A percentile compares a stretch with the other conserved stretches of the same genome.
These are phyloP conservation scores for Eucalyptus pauciflora DNA, from an alignment of 345 rosid species.

Conservation along the genomic window DNA sequence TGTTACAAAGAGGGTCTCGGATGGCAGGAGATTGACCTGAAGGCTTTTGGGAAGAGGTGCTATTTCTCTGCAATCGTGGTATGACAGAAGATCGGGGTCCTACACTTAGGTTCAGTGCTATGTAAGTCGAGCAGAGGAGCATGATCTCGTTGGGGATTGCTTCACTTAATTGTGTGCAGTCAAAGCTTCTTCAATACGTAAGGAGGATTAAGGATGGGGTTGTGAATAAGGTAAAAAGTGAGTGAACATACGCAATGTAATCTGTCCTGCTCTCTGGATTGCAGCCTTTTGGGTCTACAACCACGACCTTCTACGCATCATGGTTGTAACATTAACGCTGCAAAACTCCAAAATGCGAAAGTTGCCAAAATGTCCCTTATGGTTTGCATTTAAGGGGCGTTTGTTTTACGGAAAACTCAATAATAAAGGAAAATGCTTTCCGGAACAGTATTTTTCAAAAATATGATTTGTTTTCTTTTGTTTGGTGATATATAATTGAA, in stretches of 20 bases:
- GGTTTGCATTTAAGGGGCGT: not conserved
- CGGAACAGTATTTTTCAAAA: no score
- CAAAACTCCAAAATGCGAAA: not conserved
- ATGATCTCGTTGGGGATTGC: not conserved
- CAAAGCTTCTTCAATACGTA: not conserved
- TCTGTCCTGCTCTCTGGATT: not conserved
- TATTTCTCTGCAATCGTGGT: slow-evolving; percentile 7
- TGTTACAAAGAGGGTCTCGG: slow-evolving; percentile 11
- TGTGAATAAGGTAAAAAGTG: not conserved
- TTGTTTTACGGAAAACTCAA: no score
- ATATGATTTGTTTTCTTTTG: no score
- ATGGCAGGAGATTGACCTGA: slow-evolving; percentile 14
- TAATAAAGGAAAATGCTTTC: no score
- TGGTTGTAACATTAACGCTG: not conserved
- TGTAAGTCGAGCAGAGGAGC: not conserved
- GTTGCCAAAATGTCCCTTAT: not conserved
- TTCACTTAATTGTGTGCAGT: not conserved
- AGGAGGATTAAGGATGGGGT: not conserved
- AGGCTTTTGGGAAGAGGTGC: slow-evolving; percentile 19
- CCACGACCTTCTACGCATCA: not conserved
- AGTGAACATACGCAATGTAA: not conserved
- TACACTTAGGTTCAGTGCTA: not conserved
- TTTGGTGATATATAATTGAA: no score
- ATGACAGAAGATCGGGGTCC: not conserved
- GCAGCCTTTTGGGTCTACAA: not conserved